Evolutionary conservation across 352 stramenopile species (phyloP).

Genomic region (Pythium oligandrum): DNA sequence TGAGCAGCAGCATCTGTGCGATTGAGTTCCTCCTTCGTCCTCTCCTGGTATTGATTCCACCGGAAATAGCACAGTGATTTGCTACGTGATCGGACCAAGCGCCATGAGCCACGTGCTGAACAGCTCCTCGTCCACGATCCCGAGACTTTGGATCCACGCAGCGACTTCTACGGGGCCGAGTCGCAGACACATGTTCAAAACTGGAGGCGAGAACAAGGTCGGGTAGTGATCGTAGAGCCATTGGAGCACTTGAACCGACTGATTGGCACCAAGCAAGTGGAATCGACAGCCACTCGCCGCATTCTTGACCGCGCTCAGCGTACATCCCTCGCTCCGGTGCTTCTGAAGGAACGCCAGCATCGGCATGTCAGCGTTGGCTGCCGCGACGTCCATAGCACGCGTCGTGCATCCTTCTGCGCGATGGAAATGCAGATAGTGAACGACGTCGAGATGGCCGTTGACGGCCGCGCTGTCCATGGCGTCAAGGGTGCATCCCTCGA

Average conservation of each 20-base stretch:
- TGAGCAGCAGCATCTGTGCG: no score
- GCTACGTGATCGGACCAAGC: no score
- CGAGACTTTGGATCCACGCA: neutral
- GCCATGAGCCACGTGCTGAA: neutral
- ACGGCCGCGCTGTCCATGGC: conserved; percentile 13
- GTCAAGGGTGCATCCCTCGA: conserved; percentile 11
- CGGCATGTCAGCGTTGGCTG: conserved; percentile 6
- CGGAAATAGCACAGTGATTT: no score
- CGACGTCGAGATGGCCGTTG: conserved; percentile 15
- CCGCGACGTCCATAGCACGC: conserved; percentile 19
- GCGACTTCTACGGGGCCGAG: conserved; percentile 1
- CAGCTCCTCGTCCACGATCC: neutral
- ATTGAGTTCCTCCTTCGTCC: no score
- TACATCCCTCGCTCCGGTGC: conserved; percentile 19
- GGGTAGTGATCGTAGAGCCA: conserved; percentile 6
- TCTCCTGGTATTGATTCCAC: no score
- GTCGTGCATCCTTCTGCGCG: conserved; percentile 19
- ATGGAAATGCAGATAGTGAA: conserved; percentile 14
- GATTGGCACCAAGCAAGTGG: neutral
- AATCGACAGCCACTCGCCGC: conserved; percentile 10
- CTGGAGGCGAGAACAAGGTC: neutral
- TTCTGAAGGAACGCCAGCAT: conserved; percentile 21
- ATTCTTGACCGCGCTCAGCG: conserved; percentile 12
- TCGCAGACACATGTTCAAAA: conserved; percentile 1
- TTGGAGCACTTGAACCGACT: conserved; percentile 4